Base-by-base conservation (phyloP, 768 basidiomycete genomes). In the Artomyces pyxidatus region DNA sequence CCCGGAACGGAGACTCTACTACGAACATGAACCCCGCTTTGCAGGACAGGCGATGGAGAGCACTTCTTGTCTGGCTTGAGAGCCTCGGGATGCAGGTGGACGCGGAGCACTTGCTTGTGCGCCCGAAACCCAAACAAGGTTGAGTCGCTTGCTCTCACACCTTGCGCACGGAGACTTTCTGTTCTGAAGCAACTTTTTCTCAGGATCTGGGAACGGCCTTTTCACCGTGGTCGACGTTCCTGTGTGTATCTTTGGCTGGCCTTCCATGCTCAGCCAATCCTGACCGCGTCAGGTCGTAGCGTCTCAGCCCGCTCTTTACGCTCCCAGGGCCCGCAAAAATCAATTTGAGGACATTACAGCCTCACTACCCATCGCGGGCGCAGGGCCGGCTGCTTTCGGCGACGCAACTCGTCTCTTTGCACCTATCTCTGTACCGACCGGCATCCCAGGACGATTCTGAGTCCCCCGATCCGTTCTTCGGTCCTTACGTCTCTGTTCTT, bases 401-500 rank as follows among this genome's bases (percentile, higher is more conserved):
- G 9, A 74, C 73, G 4, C 93, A 96, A 59, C 63, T 88, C 14
- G 76, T 96, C 27, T 80, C 89, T 6, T 66, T 97, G 51, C 90
- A 96, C 69, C 71, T 96, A 9, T 72, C 79, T 35, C 68, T 93
- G 2, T 74, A 87, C 65, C 75, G 75, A 37, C 85, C 83, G 1
- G 47, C 51, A n/a, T n/a, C n/a, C 28, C 58, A 49, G n/a, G 59
- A 61, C 6, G 35, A 38, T 12, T 63, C 59, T 2, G 67, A 68
- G 16, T 81, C 78, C 19, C 53, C 52, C 22, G 85, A 88, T 57
- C 68, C 74, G 55, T 63, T 62, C 12, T 84, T 83, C 63, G 78
- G 83, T 23, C 83, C 88, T 1, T 96, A 91, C 61, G 81, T 96
- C 40, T 81, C 83, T 0, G 73, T 81, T 1, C 67, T 97, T 23